Evolutionary conservation across 345 rosid species (phyloP).

Genomic region (Gossypium bickii): DNA sequence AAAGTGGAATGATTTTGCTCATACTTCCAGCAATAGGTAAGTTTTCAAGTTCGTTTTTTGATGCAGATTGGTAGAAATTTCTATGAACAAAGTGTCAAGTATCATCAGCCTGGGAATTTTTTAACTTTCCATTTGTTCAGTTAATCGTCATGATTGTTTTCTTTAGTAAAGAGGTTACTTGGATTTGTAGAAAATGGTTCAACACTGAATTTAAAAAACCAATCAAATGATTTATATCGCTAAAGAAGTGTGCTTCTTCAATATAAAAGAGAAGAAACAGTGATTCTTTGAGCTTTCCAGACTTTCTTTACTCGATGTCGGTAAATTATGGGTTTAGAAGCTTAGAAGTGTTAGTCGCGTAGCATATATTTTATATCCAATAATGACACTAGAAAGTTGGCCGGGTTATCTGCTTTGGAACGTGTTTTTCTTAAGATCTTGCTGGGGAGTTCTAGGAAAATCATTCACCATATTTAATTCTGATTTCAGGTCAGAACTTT

Average conservation of each 20-base stretch:
- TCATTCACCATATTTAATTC: background rate
- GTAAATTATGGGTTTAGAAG: background rate
- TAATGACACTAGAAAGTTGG: background rate
- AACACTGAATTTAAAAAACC: background rate
- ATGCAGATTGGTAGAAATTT: background rate
- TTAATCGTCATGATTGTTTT: too few species aligned
- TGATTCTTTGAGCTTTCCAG: background rate
- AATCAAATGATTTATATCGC: background rate
- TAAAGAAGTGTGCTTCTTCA: background rate
- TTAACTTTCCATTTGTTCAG: background rate
- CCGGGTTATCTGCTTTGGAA: background rate
- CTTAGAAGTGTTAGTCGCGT: background rate
- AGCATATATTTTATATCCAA: background rate
- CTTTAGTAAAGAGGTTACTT: too few species aligned
- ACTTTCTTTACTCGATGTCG: background rate
- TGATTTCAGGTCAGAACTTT: slow-evolving; percentile 59
- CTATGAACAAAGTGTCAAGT: background rate
- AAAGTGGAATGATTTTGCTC: slow-evolving; percentile 57
- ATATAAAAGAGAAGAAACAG: background rate
- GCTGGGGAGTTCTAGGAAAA: background rate
- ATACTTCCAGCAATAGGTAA: slow-evolving; percentile 63
- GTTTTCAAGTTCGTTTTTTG: slow-evolving; percentile 1
- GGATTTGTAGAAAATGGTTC: too few species aligned
- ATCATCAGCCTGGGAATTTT: background rate
- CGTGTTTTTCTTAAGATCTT: too few species aligned